Evolutionary conservation across 352 stramenopile species (phyloP), one percentile per base, ranked within the genome.

Genomic region (Globisporangium recalcitrans): DNA sequence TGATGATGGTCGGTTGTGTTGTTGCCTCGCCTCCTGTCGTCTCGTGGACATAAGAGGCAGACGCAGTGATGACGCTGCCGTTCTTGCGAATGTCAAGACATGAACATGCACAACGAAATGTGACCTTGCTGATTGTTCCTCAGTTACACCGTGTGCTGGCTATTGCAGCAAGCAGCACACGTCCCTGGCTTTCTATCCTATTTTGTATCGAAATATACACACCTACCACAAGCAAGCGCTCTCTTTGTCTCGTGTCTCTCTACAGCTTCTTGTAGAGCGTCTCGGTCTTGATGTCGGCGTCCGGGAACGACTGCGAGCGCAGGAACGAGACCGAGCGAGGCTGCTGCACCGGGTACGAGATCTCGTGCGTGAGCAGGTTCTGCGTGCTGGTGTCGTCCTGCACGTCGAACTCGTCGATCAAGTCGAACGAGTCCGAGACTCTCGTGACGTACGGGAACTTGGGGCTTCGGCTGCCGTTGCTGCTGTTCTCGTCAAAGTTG

Each of bases 251-350:
- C 29, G 10, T 59, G 9, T 16, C 22, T 36, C 19, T 26, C 60
- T 80, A 87, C 26, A 87, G 47, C 16, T 72, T 70, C 61, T 71
- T 63, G 51, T 77, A 82, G 22, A 72, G 65, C 6, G 78, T 86
- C 69, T 92, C 83, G 2, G 80, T 80, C 59, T 83, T 78, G 40
- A 92, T 38, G 29, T 92, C 72, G 5, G 83, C 75, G 56, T 92
- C 83, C 22, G 80, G 83, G 67, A 88, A 92, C 59, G 63, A 73
- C 52, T 85, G 77, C 58, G 83, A 92, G 65, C 86, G 77, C 65
- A 88, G 57, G 66, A 92, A 90, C n/a, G 78, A 81, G 16, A 80
- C 47, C 11, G 83, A 92, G 32, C 83, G 78, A 26, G 79, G 71
- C 67, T 88, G 74, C 27, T 75, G 67, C 11, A 70, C 67, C 0